phyloP scores from a whole-genome alignment of 2,329 filamentous ascomycete genomes.

The Aphanoascus verrucosus region DNA sequence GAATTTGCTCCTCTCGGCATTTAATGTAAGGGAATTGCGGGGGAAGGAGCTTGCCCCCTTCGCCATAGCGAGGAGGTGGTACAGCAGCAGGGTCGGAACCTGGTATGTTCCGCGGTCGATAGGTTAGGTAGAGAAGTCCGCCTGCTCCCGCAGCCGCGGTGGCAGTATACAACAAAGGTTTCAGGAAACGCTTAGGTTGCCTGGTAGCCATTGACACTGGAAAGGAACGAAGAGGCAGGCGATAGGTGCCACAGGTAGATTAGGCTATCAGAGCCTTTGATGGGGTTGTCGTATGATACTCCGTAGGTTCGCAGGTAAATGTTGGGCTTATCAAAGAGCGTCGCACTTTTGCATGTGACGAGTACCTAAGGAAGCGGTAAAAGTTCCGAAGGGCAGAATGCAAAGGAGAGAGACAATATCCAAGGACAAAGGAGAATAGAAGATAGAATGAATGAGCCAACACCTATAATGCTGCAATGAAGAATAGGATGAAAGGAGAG shows the following conservation, averaged over 20 bases:
- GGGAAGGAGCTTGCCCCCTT: constrained; percentile 47
- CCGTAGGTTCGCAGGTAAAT: background rate
- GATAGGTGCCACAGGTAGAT: background rate
- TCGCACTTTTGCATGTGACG: background rate
- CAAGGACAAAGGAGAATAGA: background rate
- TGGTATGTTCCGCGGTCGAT: constrained; percentile 54
- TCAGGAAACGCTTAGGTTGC: constrained; percentile 42
- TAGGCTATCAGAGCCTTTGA: background rate
- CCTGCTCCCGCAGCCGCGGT: constrained; percentile 45
- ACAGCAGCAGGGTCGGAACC: constrained; percentile 52
- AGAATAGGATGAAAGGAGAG: background rate
- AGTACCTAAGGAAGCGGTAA: background rate
- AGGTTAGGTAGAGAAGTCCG: constrained; percentile 50
- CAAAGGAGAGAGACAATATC: background rate
- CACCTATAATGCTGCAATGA: background rate
- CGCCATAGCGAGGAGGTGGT: constrained; percentile 51
- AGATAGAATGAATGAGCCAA: background rate
- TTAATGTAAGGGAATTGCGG: constrained; percentile 44
- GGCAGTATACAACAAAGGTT: constrained; percentile 49
- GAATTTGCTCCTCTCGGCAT: constrained; percentile 41
- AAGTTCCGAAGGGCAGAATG: background rate
- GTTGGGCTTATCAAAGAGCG: background rate
- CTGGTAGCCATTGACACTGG: constrained; percentile 29
- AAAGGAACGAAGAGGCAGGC: background rate
- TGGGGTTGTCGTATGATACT: background rate